Evolutionary conservation across 345 rosid species (phyloP).

Genomic region (Populus simonii): DNA sequence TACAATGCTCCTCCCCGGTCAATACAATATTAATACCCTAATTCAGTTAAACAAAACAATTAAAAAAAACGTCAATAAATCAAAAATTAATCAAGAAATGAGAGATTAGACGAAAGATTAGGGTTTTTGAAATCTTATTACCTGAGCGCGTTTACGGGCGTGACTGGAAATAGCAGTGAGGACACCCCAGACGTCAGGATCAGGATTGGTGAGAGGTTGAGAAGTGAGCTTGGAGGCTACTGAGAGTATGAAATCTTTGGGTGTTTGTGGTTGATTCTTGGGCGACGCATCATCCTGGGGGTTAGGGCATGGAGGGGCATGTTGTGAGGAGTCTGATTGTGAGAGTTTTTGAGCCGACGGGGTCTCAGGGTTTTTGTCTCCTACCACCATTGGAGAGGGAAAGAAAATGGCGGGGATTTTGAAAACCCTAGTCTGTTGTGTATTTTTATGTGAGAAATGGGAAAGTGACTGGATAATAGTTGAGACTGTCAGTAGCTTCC

Average conservation of each 20-base stretch:
- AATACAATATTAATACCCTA: constrained; percentile 82
- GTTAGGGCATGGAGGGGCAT: constrained; percentile 2
- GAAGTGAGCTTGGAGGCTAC: constrained; percentile 62
- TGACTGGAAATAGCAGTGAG: constrained; percentile 79
- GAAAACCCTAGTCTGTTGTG: constrained; percentile 24
- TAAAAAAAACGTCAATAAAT: no score
- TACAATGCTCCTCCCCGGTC: constrained; percentile 61
- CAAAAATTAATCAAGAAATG: no score
- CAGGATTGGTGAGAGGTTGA: constrained; percentile 63
- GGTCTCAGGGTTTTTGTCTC: constrained; percentile 25
- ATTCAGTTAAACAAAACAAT: not conserved
- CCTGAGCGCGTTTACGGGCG: constrained; percentile 85
- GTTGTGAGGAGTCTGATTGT: constrained; percentile 26
- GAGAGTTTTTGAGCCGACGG: constrained; percentile 23
- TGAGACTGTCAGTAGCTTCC: not conserved
- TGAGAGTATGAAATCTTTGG: constrained; percentile 49
- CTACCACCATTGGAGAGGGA: constrained; percentile 26
- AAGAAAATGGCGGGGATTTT: constrained; percentile 52
- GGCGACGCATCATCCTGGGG: constrained; percentile 27
- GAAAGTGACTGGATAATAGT: not conserved
- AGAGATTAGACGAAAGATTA: no score
- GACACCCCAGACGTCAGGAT: constrained; percentile 80
- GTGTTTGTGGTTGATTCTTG: constrained; percentile 30
- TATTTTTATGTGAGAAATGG: not conserved
- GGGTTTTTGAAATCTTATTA: not conserved